Evolutionary conservation across 2,329 filamentous ascomycete species (phyloP), one percentile per base, ranked within the genome.

Genomic region (Colletotrichum musicola): DNA sequence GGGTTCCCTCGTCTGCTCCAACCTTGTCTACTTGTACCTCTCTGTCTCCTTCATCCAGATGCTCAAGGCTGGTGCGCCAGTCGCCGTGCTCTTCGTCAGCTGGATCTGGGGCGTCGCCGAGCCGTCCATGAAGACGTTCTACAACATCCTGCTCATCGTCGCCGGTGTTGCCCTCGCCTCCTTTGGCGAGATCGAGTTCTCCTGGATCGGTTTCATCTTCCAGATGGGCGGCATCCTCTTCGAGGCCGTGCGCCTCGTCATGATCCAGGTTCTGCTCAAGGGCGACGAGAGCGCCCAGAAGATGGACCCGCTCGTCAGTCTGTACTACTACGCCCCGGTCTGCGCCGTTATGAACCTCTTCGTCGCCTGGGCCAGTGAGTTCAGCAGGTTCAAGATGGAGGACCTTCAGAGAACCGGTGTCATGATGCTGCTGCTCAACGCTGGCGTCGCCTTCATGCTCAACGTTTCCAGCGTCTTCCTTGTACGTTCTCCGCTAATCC

Each of bases 281-380:
- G 90, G 87, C 40, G 87, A 92, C 58, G 92, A 94, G 51, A 68
- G 58, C 57, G 67, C 67, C 16, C 79, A 92, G 82, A 93, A 93
- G 84, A 96, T 97, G 93, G 93, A 96, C 76, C 93, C 93, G 42
- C 86, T 97, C 42, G 93, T 96, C 70, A 93, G 92, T 38, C 87
- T 97, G 22, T 97, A 97, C 86, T 97, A 97, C 84, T 97, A 93
- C 77, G 94, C 93, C 0, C 93, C 93, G 5, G 90, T 94, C 56
- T 97, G 93, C 80, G 92, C 93, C 56, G 80, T 91, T 74, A 94
- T 94, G 90, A 97, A 97, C 81, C 83, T 91, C 64, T 73, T 91
- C 44, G 89, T 93, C 40, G 89, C 91, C 70, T 78, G 93, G 66
- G 83, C 92, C 73, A 83, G 89, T n/a, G 93, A 97, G 80, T 78